A percentile compares a stretch with the other conserved stretches of the same genome.
phyloP scores from a whole-genome alignment of 2,329 filamentous ascomycete genomes.

The Ascochyta pisi region DNA sequence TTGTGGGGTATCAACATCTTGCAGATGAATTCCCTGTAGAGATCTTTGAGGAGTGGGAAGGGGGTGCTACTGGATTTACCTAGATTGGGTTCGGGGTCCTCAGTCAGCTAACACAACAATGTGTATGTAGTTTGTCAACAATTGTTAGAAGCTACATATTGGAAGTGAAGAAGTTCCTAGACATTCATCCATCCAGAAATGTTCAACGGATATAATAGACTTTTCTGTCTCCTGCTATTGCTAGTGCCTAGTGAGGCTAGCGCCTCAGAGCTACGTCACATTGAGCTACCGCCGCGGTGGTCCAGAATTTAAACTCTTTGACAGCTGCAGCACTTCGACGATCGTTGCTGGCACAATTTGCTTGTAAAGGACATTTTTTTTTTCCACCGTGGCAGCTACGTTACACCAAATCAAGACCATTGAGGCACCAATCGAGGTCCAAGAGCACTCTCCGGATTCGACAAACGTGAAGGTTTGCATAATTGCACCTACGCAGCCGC shows the following conservation, averaged over 20 bases:
- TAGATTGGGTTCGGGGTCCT: background rate
- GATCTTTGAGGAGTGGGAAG: constrained; percentile 54
- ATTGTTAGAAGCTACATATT: too few species aligned
- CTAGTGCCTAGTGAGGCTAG: background rate
- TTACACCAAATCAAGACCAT: background rate
- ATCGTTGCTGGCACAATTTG: background rate
- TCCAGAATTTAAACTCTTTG: constrained; percentile 5
- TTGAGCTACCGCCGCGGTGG: background rate
- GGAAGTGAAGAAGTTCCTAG: too few species aligned
- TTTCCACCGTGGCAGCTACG: too few species aligned
- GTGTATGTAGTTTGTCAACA: too few species aligned
- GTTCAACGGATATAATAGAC: constrained; percentile 3
- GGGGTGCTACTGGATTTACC: constrained; percentile 29
- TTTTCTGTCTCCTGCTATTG: background rate
- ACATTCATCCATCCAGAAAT: background rate
- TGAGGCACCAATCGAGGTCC: background rate
- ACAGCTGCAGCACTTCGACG: constrained; percentile 1
- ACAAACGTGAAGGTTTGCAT: background rate
- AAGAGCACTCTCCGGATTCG: background rate
- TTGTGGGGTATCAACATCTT: constrained; percentile 65
- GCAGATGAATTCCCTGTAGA: constrained; percentile 65
- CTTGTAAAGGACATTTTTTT: background rate
- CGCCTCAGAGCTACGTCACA: constrained; percentile 3
- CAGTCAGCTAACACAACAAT: too few species aligned
- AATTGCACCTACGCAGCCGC: too few species aligned